Base-by-base conservation (phyloP, 495 filamentous ascomycete genomes). In the Penicillium daleae region DNA sequence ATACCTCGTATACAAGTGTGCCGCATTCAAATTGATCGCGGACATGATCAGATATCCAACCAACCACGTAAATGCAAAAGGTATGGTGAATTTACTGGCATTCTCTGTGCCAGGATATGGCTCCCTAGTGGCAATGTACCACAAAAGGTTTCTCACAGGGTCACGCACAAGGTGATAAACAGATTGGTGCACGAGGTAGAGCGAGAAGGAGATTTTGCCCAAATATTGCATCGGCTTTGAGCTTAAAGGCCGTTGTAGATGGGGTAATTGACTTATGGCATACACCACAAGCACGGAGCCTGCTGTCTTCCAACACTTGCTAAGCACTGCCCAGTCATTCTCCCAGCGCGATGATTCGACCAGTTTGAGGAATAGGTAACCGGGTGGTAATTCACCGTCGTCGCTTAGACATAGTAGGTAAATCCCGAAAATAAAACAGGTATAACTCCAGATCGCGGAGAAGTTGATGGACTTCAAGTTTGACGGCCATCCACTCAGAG, bases 121-220 rank as follows among this genome's bases (percentile, higher is more conserved):
- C 31, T 59, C 57, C 40, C 57, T 31, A 0, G 62, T 64, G 21
- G 57, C 62, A 24, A 64, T 29, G 40, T 56, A 67, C 65, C 65
- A 67, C n/a, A 67, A 13, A 2, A 61, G 37, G 22, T 64, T 40
- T 13, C 53, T 46, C 8, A 71, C 27, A 10, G 62, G 68, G 32
- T 65, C 60, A 32, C 66, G 64, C 26, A 63, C 57, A 39, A 66
- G 50, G 31, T 68, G 63, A 39, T 68, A 68, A 24, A 69, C 55
- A 17, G 68, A 39, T 17, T 66, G 63, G 33, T 71, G 68, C 19
- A 71, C 57, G 12, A 71, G 32, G 26, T 71, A 71, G 22, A 71
- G 73, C 66, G 48, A 73, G 50, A 61, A 74, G n/a, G 56, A 78
- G 48, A 67, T 76, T 66, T 66, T 66, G 6, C 68, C 68, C 33